Evolutionary conservation across 192 early-diverging fungal species (phyloP).

Genomic region (Coemansia sp.): DNA sequence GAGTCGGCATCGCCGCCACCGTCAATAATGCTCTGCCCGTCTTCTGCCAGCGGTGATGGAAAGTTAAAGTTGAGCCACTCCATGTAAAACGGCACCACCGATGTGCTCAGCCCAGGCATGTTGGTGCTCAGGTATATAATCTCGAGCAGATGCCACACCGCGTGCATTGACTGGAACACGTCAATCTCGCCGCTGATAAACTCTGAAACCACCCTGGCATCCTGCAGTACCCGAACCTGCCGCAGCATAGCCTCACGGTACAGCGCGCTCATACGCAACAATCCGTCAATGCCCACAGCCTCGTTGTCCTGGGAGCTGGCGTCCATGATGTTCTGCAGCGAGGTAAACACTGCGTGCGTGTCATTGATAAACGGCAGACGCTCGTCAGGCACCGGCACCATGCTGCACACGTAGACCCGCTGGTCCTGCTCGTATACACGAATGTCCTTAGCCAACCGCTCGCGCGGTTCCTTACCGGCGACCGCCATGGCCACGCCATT

Average conservation of each 20-base stretch:
- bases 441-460: not conserved
- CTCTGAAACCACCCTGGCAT: slow-evolving; percentile 7
- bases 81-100: slow-evolving; percentile 27
- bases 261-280: slow-evolving; percentile 29
- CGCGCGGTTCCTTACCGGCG: slow-evolving; percentile 24
- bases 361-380: slow-evolving; percentile 40
- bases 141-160: slow-evolving; percentile 48
- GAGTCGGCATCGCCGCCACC: slow-evolving; percentile 5
- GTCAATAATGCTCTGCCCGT: slow-evolving; percentile 15
- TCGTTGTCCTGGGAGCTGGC: not conserved
- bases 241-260: slow-evolving; percentile 47
- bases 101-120: slow-evolving; percentile 19
- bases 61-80: slow-evolving; percentile 52
- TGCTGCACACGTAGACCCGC: slow-evolving; percentile 17
- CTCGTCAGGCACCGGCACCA: slow-evolving; percentile 11
- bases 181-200: slow-evolving; percentile 16
- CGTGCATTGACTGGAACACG: slow-evolving; percentile 42
- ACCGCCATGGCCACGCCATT: slow-evolving; percentile 22
- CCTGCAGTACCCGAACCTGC: slow-evolving; percentile 35
- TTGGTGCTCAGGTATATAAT: slow-evolving; percentile 36
- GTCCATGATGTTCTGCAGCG: slow-evolving; percentile 31
- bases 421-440: slow-evolving; percentile 28
- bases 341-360: slow-evolving; percentile 44
- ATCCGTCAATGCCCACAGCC: slow-evolving; percentile 8
- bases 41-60: slow-evolving; percentile 29